phyloP scores from a whole-genome alignment of 768 basidiomycete species.

The Russula griseocarnosa region DNA sequence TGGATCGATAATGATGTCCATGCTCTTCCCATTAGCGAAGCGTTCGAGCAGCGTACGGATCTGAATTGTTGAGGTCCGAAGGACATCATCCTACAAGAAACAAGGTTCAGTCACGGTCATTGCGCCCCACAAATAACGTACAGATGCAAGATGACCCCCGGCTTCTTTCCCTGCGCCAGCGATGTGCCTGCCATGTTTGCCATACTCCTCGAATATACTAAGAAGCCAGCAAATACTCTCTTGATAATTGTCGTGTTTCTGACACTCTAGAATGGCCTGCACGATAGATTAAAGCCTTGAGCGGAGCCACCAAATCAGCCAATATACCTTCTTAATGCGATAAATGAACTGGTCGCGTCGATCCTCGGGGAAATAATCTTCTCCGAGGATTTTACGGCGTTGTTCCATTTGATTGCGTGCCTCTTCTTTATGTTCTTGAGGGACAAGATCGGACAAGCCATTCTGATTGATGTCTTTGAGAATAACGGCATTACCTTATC shows the following conservation, averaged over 20 bases:
- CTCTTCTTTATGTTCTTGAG: slow-evolving; percentile 62
- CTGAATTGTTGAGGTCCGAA: slow-evolving; percentile 56
- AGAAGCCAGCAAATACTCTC: slow-evolving; percentile 74
- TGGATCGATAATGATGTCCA: slow-evolving; percentile 66
- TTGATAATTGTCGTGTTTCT: slow-evolving; percentile 89
- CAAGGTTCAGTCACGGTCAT: slow-evolving; percentile 26
- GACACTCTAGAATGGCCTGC: slow-evolving; percentile 83
- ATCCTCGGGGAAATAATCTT: slow-evolving; percentile 88
- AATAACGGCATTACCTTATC: background rate
- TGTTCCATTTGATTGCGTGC: slow-evolving; percentile 52
- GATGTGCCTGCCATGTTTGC: slow-evolving; percentile 45
- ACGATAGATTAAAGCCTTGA: background rate
- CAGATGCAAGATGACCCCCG: slow-evolving; percentile 29
- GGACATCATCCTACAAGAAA: slow-evolving; percentile 45
- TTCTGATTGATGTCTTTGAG: slow-evolving; percentile 32
- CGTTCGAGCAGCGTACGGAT: slow-evolving; percentile 84
- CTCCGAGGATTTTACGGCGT: slow-evolving; percentile 62
- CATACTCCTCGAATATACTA: slow-evolving; percentile 58
- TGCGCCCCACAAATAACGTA: slow-evolving; percentile 28
- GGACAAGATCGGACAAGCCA: slow-evolving; percentile 52
- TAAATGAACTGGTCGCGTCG: slow-evolving; percentile 91
- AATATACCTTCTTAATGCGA: slow-evolving; percentile 78
- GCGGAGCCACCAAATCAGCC: too few relatives aligned
- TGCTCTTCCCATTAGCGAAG: slow-evolving; percentile 72
- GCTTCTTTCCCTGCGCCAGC: slow-evolving; percentile 36